A percentile compares a stretch with the other conserved stretches of the same genome.
These are phyloP conservation scores for Aciculosporium take DNA, from an alignment of 2,329 filamentous ascomycete species.

Conservation along the genomic window DNA sequence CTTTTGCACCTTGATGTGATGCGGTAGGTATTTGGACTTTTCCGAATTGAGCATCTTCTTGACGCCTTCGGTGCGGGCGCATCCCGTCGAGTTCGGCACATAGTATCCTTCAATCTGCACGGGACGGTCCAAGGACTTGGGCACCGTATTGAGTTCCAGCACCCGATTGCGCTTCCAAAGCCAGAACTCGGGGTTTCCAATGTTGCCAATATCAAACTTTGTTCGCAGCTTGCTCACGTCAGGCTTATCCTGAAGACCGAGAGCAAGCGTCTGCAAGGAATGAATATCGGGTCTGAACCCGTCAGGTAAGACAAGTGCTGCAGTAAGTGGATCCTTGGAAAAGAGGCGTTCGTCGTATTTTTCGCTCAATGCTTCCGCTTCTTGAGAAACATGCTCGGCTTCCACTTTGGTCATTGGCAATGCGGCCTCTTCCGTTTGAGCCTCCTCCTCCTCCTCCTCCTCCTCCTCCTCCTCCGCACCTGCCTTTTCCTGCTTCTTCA, in stretches of 20 bases:
- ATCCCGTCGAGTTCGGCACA: constrained; percentile 71
- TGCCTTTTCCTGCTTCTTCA: constrained; percentile 41
- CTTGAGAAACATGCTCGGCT: constrained; percentile 8
- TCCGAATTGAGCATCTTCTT: constrained; percentile 95
- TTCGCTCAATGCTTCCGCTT: constrained; percentile 33
- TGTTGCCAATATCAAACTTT: constrained; percentile 28
- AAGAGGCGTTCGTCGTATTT: constrained; percentile 32
- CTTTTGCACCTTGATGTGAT: constrained; percentile 91
- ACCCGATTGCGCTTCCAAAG: constrained; percentile 43
- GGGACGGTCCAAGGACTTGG: constrained; percentile 16
- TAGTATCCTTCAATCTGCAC: constrained; percentile 53
- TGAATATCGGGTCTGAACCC: constrained; percentile 31
- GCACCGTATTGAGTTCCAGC: constrained; percentile 36
- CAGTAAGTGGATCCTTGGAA: constrained; percentile 29
- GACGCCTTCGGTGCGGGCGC: constrained; percentile 79
- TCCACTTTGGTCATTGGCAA: constrained; percentile 19
- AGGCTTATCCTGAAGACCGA: constrained; percentile 32
- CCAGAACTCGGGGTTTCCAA: constrained; percentile 40
- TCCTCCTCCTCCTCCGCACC: constrained; percentile 28
- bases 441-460: constrained; percentile 23
- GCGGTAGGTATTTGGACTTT: constrained; percentile 94
- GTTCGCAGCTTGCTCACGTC: constrained; percentile 34
- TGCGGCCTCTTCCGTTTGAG: constrained; percentile 27
- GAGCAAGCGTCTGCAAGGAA: constrained; percentile 27
- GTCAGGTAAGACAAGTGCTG: constrained; percentile 31